Conservation (phyloP, 352 stramenopile species). For the Blastocystis sp. region DNA sequence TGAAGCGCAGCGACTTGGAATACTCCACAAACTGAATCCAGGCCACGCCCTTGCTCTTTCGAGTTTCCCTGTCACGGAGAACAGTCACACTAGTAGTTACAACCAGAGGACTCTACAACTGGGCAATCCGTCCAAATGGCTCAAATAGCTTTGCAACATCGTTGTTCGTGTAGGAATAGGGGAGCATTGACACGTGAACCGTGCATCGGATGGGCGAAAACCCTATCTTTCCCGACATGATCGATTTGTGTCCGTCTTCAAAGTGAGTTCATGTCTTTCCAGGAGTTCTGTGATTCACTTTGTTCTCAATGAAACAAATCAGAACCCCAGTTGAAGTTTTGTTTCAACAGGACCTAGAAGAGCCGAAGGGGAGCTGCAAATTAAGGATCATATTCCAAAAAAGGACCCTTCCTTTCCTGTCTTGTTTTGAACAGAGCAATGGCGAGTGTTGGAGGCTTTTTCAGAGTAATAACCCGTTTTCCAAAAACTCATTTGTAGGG, state of each 20-base stretch:
- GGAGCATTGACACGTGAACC: slow-evolving; percentile 83
- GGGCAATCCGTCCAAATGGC: slow-evolving; percentile 78
- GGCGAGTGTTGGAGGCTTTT: slow-evolving; percentile 66
- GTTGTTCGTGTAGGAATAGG: slow-evolving; percentile 82
- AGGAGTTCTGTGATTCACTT: background rate
- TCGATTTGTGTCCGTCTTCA: background rate
- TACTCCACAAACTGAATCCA: slow-evolving; percentile 82
- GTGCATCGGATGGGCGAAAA: slow-evolving; percentile 72
- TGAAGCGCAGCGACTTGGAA: slow-evolving; percentile 74
- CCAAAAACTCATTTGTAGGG: slow-evolving; percentile 9
- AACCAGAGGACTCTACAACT: background rate
- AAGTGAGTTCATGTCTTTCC: background rate
- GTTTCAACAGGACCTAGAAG: too few relatives aligned
- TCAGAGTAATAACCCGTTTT: slow-evolving; percentile 16
- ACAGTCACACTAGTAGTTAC: slow-evolving; percentile 74
- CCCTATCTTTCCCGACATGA: slow-evolving; percentile 65
- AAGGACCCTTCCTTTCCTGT: background rate
- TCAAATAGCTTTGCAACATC: slow-evolving; percentile 82
- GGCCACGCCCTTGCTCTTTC: slow-evolving; percentile 78
- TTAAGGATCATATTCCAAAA: too few relatives aligned
- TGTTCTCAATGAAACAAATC: background rate
- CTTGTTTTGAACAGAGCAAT: slow-evolving; percentile 8
- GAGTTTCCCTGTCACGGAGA: slow-evolving; percentile 78
- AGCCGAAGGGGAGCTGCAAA: too few relatives aligned
- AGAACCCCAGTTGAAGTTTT: background rate